A percentile compares a stretch with the other conserved stretches of the same genome.
These are phyloP conservation scores for Chenopodium album DNA, from an alignment of 148 eudicot species.

Conservation along the genomic window DNA sequence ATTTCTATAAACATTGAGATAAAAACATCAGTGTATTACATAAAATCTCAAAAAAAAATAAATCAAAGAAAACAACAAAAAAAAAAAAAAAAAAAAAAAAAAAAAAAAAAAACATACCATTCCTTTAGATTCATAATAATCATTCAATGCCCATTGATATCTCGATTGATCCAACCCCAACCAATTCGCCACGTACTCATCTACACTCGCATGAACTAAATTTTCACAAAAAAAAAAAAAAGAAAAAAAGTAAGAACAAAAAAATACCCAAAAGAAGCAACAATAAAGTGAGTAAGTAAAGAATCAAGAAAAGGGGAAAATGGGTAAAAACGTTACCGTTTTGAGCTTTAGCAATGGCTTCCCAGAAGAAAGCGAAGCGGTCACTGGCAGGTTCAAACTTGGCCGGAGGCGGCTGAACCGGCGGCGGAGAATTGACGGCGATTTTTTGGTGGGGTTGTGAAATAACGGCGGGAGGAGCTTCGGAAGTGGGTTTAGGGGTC, in stretches of 20 bases:
- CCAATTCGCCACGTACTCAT: conserved; percentile 87
- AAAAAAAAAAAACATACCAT: conserved; percentile 42
- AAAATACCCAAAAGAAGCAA: background rate
- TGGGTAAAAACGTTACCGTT: conserved; percentile 40
- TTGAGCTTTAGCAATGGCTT: conserved; percentile 68
- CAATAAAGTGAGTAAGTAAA: conserved; percentile 4
- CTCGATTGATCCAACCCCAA: conserved; percentile 90
- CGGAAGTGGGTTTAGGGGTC: conserved; percentile 32
- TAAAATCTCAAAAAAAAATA: background rate
- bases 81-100: background rate
- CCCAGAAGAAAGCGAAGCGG: conserved; percentile 58
- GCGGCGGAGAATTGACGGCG: conserved; percentile 37
- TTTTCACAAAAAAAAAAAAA: background rate
- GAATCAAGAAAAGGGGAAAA: background rate
- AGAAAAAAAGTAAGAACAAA: background rate
- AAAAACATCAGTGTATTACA: background rate
- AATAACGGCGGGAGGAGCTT: conserved; percentile 22
- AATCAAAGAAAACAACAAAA: background rate
- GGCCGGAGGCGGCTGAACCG: conserved; percentile 68
- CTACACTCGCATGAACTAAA: conserved; percentile 83
- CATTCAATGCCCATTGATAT: conserved; percentile 98
- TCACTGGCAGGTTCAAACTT: conserved; percentile 41
- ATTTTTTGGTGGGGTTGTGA: conserved; percentile 33
- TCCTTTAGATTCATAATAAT: conserved; percentile 72
- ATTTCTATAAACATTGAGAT: background rate